Evolutionary conservation across 2,329 filamentous ascomycete genomes (phyloP), one percentile per base, ranked within the genome.

Genomic region (Mycosphaerelloides madeirae): DNA sequence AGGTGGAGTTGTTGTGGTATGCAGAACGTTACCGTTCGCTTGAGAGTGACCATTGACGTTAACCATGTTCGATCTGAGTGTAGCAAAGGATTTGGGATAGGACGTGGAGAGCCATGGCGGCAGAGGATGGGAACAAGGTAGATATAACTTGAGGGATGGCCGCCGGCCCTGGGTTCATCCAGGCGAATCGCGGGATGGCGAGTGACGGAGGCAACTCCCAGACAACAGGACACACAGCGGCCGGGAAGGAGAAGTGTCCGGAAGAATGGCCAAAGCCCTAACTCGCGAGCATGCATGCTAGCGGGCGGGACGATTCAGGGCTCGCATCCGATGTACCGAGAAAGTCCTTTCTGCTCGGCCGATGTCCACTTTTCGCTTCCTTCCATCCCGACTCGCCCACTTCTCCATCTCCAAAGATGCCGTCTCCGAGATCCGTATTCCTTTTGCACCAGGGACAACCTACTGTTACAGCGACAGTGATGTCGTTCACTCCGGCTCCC

Each of bases 1-100:
- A 9, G 56, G 54, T 2, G 57, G 53, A 2, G 49, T 29, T 18
- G 48, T 41, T 8, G 41, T 48, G 3, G 41, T 22, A 22, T 16
- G 28, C 11, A 49, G 25, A n/a, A 48, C 22, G 11, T 8, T 43
- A 16, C 31, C 9, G 18, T 33, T 40, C 6, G 25, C 29, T 6
- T 47, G 33, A 18, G 38, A 14, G 4, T 20, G 28, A 15, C 31
- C 29, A 16, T 45, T 42, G 20, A 33, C 13, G 2, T 13, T 31
- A 13, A 38, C 34, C 42, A 45, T 49, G 2, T 12, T 49, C 36
- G 16, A 6, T 25, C 5, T 40, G 29, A 31, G 38, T 40, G 28
- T 25, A 9, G 9, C 9, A 25, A 9, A 25, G 5, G 22, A 9
- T 25, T 25, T 5, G 22, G 22, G 9, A 25, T 9, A 25, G 22